Conservation (phyloP, 345 rosid genomes). For the Heritiera fomes region DNA sequence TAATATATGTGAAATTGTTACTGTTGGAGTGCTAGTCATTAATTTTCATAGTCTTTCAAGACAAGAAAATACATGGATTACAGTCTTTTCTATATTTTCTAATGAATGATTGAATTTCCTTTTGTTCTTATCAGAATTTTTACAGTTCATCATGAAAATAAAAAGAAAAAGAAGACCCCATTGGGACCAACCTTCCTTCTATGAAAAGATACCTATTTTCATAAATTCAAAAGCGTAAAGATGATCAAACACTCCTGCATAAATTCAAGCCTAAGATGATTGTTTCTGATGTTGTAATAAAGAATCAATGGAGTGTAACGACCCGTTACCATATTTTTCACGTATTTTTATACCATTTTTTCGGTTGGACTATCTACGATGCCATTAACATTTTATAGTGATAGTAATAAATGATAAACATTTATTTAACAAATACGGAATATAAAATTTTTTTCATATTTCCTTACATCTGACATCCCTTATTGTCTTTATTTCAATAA, state of each 20-base stretch:
- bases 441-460: no score
- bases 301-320: slow-evolving; percentile 70
- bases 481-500: no score
- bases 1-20: no score
- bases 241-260: slow-evolving; percentile 35
- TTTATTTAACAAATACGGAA: no score
- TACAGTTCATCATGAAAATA: not conserved
- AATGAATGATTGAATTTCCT: not conserved
- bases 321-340: no score
- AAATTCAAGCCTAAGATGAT: slow-evolving; percentile 66
- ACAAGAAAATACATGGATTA: not conserved
- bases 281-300: slow-evolving; percentile 59
- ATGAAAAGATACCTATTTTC: not conserved
- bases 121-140: not conserved
- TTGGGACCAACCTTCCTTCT: not conserved
- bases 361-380: no score
- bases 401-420: no score
- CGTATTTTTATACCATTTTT: no score
- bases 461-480: no score
- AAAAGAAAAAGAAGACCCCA: no score
- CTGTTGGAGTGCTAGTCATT: no score
- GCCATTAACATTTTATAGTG: no score
- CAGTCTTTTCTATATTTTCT: not conserved
- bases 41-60: not conserved
- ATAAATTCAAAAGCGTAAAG: not conserved